Base-by-base conservation (phyloP, 2,329 filamentous ascomycete genomes). In the Sporothrix luriei region DNA sequence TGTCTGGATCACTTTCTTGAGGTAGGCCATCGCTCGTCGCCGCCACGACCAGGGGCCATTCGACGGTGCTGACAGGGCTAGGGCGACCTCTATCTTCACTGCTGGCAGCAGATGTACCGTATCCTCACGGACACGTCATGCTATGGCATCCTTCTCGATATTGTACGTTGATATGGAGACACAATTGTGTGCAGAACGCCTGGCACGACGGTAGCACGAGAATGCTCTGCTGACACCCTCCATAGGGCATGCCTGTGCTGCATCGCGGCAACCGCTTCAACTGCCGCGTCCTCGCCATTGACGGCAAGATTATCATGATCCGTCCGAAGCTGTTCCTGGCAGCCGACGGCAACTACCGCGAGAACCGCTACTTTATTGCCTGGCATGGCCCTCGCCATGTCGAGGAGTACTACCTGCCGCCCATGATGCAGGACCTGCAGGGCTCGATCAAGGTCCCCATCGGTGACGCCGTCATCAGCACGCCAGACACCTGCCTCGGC, bases 231-330 rank as follows among this genome's bases (percentile, higher is more conserved):
- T 26, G 0, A 55, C 40, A 55, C 5, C 3, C 24, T 5, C n/a
- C 16, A 5, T 26, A 72, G 71, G 73, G 86, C 49, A 82, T 88
- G 80, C 88, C 88, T 0, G 82, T 92, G 61, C 80, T 83, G 57
- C 89, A 91, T 76, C 79, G 85, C 54, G 87, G 88, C 74, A 81
- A 85, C 67, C 82, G 85, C 68, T 91, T 88, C 79, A 92, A 91
- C 77, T 87, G 86, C 73, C 82, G 90, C 29, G 82, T 90, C n/a
- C 84, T 91, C 72, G 82, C 82, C 71, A 82, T 88, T 66, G 85
- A 93, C 73, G 84, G 87, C 66, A 87, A 89, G 78, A 88, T 94
- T 24, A 79, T 93, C 21, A 82, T 90, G 70, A 90, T 95, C 70
- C 83, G 91, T 13, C 90, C 90, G 0, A 93, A 93, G 78, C 82